Conservation (phyloP, 1,139 yeast genomes). For the Debaryomyces coudertii region DNA sequence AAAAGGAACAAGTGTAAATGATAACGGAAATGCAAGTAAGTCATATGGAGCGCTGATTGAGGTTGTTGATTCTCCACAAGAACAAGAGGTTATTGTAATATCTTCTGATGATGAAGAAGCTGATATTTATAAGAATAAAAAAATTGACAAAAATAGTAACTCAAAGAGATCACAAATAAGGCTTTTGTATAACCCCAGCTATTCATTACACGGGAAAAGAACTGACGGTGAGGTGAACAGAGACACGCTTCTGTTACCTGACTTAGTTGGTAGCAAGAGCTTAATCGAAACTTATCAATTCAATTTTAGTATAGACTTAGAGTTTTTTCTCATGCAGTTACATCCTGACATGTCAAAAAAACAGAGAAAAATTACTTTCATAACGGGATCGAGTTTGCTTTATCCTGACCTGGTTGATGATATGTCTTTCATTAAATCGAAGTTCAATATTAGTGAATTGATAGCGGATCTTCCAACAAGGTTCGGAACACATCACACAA, state of each 20-base stretch:
- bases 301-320: constrained; percentile 50
- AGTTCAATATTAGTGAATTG: constrained; percentile 33
- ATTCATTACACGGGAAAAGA: constrained; percentile 13
- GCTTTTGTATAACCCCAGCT: constrained; percentile 32
- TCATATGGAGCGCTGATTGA: constrained; percentile 6
- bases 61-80: constrained; percentile 7
- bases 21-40: not conserved
- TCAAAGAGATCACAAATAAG: constrained; percentile 25
- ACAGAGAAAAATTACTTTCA: constrained; percentile 30
- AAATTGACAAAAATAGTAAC: not conserved
- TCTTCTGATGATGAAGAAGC: constrained; percentile 2
- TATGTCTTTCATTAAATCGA: constrained; percentile 15
- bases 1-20: constrained; percentile 4
- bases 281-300: constrained; percentile 50
- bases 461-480: constrained; percentile 36
- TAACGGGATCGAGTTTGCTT: constrained; percentile 33
- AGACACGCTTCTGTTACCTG: constrained; percentile 29
- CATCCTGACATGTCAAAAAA: constrained; percentile 28
- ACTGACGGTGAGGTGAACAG: constrained; percentile 20
- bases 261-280: constrained; percentile 34
- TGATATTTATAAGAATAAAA: not conserved
- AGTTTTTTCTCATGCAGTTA: constrained; percentile 38
- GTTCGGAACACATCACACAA: constrained; percentile 64
- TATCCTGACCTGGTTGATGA: constrained; percentile 17
- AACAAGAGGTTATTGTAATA: not conserved